Evolutionary conservation across 2,329 filamentous ascomycete genomes (phyloP).

Genomic region (Aspergillus fumigatiaffinis): DNA sequence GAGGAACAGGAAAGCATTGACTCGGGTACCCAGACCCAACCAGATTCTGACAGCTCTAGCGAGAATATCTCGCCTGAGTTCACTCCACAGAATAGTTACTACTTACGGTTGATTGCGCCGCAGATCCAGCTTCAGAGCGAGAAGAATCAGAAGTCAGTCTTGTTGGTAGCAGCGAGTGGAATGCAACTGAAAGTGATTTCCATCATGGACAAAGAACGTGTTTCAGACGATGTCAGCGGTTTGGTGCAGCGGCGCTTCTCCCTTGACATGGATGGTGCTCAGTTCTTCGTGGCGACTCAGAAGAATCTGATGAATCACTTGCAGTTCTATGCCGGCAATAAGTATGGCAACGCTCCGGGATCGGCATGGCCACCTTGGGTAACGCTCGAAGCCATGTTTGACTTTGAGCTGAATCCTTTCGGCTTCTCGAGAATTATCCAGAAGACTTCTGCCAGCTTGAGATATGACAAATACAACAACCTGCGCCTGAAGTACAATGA

Average conservation of each 20-base stretch:
- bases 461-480: slow-evolving; percentile 98
- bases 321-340: slow-evolving; percentile 90
- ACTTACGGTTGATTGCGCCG: slow-evolving; percentile 89
- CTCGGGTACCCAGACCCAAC: slow-evolving; percentile 39
- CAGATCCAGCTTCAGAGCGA: slow-evolving; percentile 98
- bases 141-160: slow-evolving; percentile 95
- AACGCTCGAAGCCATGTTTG: slow-evolving; percentile 96
- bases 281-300: slow-evolving; percentile 95
- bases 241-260: slow-evolving; percentile 92
- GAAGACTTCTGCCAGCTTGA: slow-evolving; percentile 88
- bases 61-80: slow-evolving; percentile 84
- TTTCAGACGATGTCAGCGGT: slow-evolving; percentile 89
- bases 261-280: slow-evolving; percentile 93
- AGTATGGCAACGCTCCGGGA: slow-evolving; percentile 78
- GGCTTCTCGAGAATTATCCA: slow-evolving; percentile 98
- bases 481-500: slow-evolving; percentile 96
- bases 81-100: slow-evolving; percentile 86
- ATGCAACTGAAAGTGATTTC: slow-evolving; percentile 98
- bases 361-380: slow-evolving; percentile 98
- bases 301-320: slow-evolving; percentile 85
- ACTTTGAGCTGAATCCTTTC: slow-evolving; percentile 88
- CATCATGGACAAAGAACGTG: slow-evolving; percentile 93
- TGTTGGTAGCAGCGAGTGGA: slow-evolving; percentile 91
- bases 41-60: slow-evolving; percentile 52
- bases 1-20: slow-evolving; percentile 52